A percentile compares a stretch with the other conserved stretches of the same genome.
Conservation (phyloP, 306 rosid species). For the Glycine latifolia region DNA sequence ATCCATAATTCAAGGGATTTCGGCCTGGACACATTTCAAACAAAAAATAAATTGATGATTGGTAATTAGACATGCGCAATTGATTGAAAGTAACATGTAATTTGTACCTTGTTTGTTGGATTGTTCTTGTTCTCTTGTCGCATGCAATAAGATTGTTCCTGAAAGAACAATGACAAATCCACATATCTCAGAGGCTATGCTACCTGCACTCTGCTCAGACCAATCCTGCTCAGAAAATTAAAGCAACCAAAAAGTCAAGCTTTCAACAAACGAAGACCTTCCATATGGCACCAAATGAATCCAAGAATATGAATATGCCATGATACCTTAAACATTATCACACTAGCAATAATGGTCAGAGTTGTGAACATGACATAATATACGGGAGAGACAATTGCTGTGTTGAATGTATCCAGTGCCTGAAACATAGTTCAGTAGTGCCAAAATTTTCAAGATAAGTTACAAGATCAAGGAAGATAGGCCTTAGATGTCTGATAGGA, state of each 20-base stretch:
- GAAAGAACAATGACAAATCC: constrained; percentile 26
- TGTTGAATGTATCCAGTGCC: constrained; percentile 65
- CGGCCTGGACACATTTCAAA: background rate
- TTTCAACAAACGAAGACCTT: constrained; percentile 12
- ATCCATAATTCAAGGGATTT: background rate
- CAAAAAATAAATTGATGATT: background rate
- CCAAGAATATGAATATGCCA: constrained; percentile 29
- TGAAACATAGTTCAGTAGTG: constrained; percentile 45
- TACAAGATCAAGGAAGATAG: constrained; percentile 9
- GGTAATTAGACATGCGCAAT: background rate
- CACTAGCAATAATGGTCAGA: constrained; percentile 67
- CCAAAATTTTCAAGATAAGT: background rate
- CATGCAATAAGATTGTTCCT: constrained; percentile 21
- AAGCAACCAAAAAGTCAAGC: constrained; percentile 4
- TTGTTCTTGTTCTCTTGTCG: constrained; percentile 7
- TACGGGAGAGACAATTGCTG: constrained; percentile 73
- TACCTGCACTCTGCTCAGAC: constrained; percentile 8
- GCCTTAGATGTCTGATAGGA: background rate
- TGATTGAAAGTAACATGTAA: background rate
- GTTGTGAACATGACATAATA: constrained; percentile 26
- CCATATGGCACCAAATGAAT: constrained; percentile 12
- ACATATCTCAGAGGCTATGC: constrained; percentile 31
- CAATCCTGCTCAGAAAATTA: constrained; percentile 15
- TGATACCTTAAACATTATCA: constrained; percentile 82
- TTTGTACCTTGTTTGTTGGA: constrained; percentile 1